Percentiles rank a stretch among this genome's conserved stretches.
Conservation (phyloP, 75 land plant genomes). For the Pseudotsuga menziesii region DNA sequence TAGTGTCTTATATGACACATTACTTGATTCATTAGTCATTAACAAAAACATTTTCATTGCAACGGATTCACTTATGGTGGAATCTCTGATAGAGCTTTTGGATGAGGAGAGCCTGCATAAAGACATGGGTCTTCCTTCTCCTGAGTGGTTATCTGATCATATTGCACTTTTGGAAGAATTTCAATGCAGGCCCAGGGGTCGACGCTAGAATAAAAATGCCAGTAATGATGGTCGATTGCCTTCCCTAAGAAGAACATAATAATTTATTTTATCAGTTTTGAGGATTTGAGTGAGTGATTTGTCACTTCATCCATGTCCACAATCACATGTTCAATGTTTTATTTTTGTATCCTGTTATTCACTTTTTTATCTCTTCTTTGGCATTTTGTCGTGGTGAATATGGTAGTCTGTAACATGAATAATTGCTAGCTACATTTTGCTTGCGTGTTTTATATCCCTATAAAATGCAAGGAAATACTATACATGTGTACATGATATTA, state of each 20-base stretch:
- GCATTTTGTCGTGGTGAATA: conserved; percentile 1
- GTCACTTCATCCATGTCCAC: conserved; percentile 1
- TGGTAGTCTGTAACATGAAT: conserved; percentile 8
- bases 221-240: conserved; percentile 57
- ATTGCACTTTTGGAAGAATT: conserved; percentile 91
- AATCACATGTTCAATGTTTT: conserved; percentile 1
- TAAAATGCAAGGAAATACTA: neutral
- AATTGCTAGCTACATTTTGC: conserved; percentile 10
- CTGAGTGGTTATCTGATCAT: conserved; percentile 97
- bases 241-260: conserved; percentile 1
- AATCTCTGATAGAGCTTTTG: conserved; percentile 77
- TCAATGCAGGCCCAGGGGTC: conserved; percentile 54
- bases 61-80: conserved; percentile 79
- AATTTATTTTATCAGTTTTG: neutral
- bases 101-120: conserved; percentile 85
- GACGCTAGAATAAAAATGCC: conserved; percentile 12
- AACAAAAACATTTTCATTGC: conserved; percentile 64
- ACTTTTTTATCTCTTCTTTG: conserved; percentile 2
- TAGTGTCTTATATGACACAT: neutral
- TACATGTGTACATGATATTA: conserved; percentile 8
- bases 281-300: conserved; percentile 5
- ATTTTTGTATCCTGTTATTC: conserved; percentile 8
- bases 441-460: conserved; percentile 8
- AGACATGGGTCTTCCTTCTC: conserved; percentile 94
- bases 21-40: neutral